Percentiles rank a stretch among this genome's conserved stretches.
Conservation (phyloP, 306 rosid genomes). For the Purshia tridentata region DNA sequence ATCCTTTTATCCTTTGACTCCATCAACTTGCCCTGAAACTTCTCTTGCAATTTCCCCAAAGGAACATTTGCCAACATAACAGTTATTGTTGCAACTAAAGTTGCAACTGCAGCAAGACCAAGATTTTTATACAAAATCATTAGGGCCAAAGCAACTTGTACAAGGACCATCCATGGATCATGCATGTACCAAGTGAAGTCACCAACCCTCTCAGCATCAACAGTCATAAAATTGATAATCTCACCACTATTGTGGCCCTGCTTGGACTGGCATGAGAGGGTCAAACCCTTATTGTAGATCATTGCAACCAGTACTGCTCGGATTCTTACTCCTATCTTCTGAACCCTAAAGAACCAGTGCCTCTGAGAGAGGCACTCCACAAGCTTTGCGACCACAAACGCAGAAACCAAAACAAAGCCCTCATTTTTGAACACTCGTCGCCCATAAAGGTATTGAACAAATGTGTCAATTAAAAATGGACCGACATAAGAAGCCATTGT, state of each 20-base stretch:
- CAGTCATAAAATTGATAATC: constrained; percentile 76
- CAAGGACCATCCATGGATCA: constrained; percentile 56
- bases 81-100: constrained; percentile 59
- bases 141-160: constrained; percentile 69
- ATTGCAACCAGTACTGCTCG: constrained; percentile 54
- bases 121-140: constrained; percentile 63
- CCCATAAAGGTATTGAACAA: constrained; percentile 75
- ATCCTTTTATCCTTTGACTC: constrained; percentile 76
- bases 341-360: constrained; percentile 62
- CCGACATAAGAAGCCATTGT: constrained; percentile 73
- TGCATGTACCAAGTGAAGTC: constrained; percentile 70
- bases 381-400: constrained; percentile 63
- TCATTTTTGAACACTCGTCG: constrained; percentile 42
- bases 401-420: constrained; percentile 55
- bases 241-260: constrained; percentile 61
- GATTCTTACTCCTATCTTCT: constrained; percentile 58
- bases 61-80: constrained; percentile 74
- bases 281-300: constrained; percentile 67
- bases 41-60: constrained; percentile 59
- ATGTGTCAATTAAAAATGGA: constrained; percentile 66
- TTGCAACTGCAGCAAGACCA: constrained; percentile 71
- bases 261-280: constrained; percentile 61
- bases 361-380: constrained; percentile 62
- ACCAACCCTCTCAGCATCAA: constrained; percentile 80
- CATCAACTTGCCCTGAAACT: constrained; percentile 76